Conservation (phyloP, 2,329 filamentous ascomycete genomes). For the Coniochaeta sp. region DNA sequence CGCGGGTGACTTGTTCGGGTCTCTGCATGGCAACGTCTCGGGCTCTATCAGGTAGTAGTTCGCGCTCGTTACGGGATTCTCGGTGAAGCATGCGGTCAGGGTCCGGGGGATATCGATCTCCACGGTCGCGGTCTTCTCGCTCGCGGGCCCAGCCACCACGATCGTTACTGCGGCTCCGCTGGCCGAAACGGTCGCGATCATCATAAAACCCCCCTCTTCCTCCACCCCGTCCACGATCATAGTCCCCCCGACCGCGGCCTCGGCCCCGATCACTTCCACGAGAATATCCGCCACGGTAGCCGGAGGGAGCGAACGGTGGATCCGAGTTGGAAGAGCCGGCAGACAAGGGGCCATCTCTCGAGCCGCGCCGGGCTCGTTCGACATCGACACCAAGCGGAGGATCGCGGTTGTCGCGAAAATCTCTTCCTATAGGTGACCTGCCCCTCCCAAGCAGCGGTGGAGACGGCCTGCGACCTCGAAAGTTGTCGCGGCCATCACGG, state of each 20-base stretch:
- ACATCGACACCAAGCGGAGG: conserved; percentile 57
- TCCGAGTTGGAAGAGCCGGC: conserved; percentile 66
- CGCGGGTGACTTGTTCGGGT: conserved; percentile 27
- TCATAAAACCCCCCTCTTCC: conserved; percentile 48
- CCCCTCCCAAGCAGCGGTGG: conserved; percentile 41
- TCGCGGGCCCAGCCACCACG: conserved; percentile 40
- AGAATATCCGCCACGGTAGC: conserved; percentile 46
- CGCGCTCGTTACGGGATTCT: neutral
- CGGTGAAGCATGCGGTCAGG: conserved; percentile 9
- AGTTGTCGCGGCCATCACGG: conserved; percentile 41
- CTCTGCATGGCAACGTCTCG: conserved; percentile 17
- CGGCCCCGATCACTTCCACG: conserved; percentile 46
- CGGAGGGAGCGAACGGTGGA: conserved; percentile 46
- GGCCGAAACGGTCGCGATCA: conserved; percentile 54
- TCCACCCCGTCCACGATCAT: conserved; percentile 35
- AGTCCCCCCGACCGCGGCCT: conserved; percentile 48
- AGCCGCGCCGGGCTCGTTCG: conserved; percentile 59
- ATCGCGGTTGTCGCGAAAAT: conserved; percentile 52
- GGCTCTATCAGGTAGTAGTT: neutral
- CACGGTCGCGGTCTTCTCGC: conserved; percentile 45
- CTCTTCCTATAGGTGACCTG: conserved; percentile 57
- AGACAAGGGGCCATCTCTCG: conserved; percentile 65
- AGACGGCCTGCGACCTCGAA: conserved; percentile 53
- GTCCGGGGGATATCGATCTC: conserved; percentile 22
- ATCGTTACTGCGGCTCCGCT: conserved; percentile 58